Base-by-base conservation (phyloP, 83 land plant species). In the Diphasiastrum complanatum region DNA sequence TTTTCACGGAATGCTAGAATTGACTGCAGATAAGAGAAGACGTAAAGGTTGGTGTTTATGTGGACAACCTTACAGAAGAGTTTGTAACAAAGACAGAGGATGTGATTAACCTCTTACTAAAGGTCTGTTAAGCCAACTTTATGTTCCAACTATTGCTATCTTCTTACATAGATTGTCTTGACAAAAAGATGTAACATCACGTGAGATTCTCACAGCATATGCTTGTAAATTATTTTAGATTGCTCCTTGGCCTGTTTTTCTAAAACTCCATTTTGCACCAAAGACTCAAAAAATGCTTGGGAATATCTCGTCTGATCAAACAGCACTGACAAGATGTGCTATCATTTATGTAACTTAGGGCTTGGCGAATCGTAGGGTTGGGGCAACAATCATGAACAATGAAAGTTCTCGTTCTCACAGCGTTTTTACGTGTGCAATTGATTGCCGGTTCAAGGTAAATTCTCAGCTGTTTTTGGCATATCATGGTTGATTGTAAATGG, bases 21-120 rank as follows among this genome's bases (percentile, higher is more conserved):
- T 18, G 24, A 51, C 51, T 67, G 8, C 86, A 86, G 97, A 82
- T 91, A 32, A 52, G 97, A 45, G 97, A 91, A 75, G 97, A 86
- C 61, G 79, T 74, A 22, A 86, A 82, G 61, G 70, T 83, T 45
- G 97, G 97, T 40, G 85, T 91, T 0, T 91, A 91, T 79, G 97
- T 91, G 53, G 97, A 91, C 23, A 75, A 74, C 65, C 68, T 91
- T 16, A 84, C 81, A 40, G 97, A 91, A 70, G 93, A 81, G 55
- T 77, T 51, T 67, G 93, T 86, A 8, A 69, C 65, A 31, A 57
- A 73, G n/a, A 66, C 75, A 59, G 72, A 73, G 48, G 97, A 91
- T 61, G 78, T 91, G 4, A 68, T 46, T 1, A 75, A 71, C 67
- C 74, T 84, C 51, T 60, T 89, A 26, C 38, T 75, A 18, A 89